These are phyloP conservation scores for Diaporthe citriasiana DNA, from an alignment of 2,329 filamentous ascomycete genomes.

Conservation along the genomic window DNA sequence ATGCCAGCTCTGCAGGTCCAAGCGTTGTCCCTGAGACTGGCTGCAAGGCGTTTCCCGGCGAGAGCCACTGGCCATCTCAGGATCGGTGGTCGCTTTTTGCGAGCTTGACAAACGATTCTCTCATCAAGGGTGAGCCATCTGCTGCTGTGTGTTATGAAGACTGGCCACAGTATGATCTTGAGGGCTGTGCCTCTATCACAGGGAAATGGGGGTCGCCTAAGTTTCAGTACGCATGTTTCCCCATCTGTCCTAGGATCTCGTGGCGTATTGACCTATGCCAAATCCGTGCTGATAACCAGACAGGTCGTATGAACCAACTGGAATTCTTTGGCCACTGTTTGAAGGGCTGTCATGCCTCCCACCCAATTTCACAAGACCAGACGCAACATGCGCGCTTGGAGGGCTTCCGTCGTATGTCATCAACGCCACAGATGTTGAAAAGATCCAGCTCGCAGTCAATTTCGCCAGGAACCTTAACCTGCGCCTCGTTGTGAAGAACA, in stretches of 20 bases:
- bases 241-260: too few species aligned
- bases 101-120: conserved; percentile 61
- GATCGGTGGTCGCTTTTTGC: conserved; percentile 66
- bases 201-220: conserved; percentile 52
- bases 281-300: neutral
- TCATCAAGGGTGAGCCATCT: conserved; percentile 67
- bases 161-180: conserved; percentile 57
- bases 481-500: conserved; percentile 65
- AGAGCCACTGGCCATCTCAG: conserved; percentile 65
- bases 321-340: conserved; percentile 24
- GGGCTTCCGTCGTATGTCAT: conserved; percentile 59
- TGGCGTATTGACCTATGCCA: too few species aligned
- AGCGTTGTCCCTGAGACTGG: neutral
- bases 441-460: conserved; percentile 63
- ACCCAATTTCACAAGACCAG: conserved; percentile 39
- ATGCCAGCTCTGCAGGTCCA: neutral
- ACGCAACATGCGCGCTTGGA: conserved; percentile 54
- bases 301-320: conserved; percentile 21
- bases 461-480: conserved; percentile 62
- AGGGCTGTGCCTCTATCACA: conserved; percentile 56
- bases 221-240: conserved; percentile 50
- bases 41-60: conserved; percentile 57
- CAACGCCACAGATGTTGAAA: conserved; percentile 56
- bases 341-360: conserved; percentile 52
- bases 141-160: conserved; percentile 66